Evolutionary conservation across 23 red algal genomes (phyloP), one percentile per base, ranked within the genome.

Genomic region (Chondrus crispus): DNA sequence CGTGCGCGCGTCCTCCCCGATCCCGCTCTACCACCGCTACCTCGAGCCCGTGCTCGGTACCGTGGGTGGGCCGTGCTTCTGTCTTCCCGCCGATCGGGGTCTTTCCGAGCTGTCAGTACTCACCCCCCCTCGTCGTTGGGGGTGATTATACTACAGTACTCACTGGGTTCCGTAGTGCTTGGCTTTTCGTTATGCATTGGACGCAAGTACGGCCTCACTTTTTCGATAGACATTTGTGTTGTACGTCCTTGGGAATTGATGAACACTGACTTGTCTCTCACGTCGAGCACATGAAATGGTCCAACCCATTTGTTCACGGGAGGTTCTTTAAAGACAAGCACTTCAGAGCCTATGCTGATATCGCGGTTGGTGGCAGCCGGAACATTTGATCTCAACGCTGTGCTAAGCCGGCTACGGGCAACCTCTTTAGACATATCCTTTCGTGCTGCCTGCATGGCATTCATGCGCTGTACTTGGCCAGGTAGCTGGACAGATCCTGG

Each of bases 121-220:
- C n/a, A n/a, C n/a, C n/a, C n/a, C n/a, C n/a, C n/a, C n/a, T n/a
- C n/a, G n/a, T n/a, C n/a, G n/a, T n/a, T n/a, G n/a, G n/a, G n/a
- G n/a, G n/a, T n/a, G n/a, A n/a, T n/a, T n/a, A n/a, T n/a, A n/a
- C n/a, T n/a, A n/a, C n/a, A n/a, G n/a, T n/a, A n/a, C n/a, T n/a
- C n/a, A n/a, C n/a, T n/a, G n/a, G n/a, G n/a, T n/a, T n/a, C n/a
- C n/a, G n/a, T n/a, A n/a, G n/a, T n/a, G n/a, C n/a, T n/a, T n/a
- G n/a, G n/a, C n/a, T n/a, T n/a, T n/a, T n/a, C n/a, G n/a, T n/a
- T n/a, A n/a, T n/a, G n/a, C n/a, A n/a, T n/a, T n/a, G n/a, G n/a
- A n/a, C n/a, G n/a, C n/a, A n/a, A n/a, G 81, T 85, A 68, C 10
- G 30, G 81, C 43, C 64, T 85, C 30, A 85, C 81, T 5, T 58